These are phyloP conservation scores for Tripterygium wilfordii DNA, from an alignment of 177 flowering plant species.

Conservation along the genomic window DNA sequence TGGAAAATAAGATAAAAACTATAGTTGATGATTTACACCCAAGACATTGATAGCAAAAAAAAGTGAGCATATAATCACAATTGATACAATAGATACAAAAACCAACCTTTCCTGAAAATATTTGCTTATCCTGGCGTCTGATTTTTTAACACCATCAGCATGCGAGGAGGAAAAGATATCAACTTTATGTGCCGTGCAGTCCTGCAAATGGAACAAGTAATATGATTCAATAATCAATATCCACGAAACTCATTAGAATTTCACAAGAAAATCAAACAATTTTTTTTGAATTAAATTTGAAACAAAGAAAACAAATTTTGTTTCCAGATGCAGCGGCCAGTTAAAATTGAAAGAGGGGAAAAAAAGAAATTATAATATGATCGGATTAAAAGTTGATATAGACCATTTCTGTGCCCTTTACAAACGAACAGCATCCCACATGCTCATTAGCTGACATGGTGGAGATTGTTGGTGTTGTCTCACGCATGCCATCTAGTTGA, in stretches of 20 bases:
- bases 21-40: too few relatives aligned
- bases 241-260: neutral
- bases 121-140: conserved; percentile 16
- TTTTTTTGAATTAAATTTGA: too few relatives aligned
- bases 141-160: conserved; percentile 11
- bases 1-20: too few relatives aligned
- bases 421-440: conserved; percentile 12
- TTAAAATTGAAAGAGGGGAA: neutral
- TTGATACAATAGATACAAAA: neutral
- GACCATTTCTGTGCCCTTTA: conserved; percentile 19
- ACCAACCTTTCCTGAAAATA: conserved; percentile 46
- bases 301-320: too few relatives aligned
- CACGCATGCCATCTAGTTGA: conserved; percentile 8
- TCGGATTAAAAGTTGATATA: neutral
- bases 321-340: too few relatives aligned
- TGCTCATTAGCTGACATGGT: conserved; percentile 15
- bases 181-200: conserved; percentile 11
- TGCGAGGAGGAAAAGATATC: conserved; percentile 10
- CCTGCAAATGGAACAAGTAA: conserved; percentile 22
- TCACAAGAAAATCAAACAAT: neutral
- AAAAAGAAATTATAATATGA: neutral
- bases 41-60: too few relatives aligned
- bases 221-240: neutral
- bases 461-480: conserved; percentile 7
- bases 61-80: neutral